phyloP scores from a whole-genome alignment of 192 early-diverging fungal species.

The Kappamyces sp. region DNA sequence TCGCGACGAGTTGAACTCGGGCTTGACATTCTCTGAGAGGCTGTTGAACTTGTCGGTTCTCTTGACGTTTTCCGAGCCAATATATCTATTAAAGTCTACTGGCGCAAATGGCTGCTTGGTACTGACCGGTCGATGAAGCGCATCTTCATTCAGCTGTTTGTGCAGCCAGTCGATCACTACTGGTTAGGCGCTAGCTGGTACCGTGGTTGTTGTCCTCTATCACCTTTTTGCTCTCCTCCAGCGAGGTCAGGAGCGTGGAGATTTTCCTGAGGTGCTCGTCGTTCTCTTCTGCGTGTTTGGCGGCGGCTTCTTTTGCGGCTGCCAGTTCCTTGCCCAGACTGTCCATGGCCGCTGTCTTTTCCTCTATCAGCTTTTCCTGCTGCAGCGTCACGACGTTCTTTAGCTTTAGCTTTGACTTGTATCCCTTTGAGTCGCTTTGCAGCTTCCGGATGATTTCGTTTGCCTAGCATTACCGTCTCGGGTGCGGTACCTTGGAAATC shows the following conservation, averaged over 20 bases:
- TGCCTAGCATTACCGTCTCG: slow-evolving; percentile 29
- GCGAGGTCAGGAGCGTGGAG: slow-evolving; percentile 25
- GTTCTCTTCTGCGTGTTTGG: slow-evolving; percentile 16
- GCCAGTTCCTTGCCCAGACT: slow-evolving; percentile 35
- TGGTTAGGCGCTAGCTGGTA: slow-evolving; percentile 7
- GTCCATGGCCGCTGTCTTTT: slow-evolving; percentile 30
- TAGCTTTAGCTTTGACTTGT: slow-evolving; percentile 49
- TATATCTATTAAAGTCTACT: slow-evolving; percentile 1
- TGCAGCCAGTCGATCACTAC: slow-evolving; percentile 61
- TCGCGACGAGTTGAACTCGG: no score
- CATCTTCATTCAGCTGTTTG: slow-evolving; percentile 58
- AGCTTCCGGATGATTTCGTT: slow-evolving; percentile 56
- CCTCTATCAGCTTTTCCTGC: slow-evolving; percentile 54
- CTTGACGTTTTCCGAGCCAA: no score
- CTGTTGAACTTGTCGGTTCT: no score
- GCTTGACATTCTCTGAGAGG: no score
- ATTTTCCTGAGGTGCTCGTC: slow-evolving; percentile 11
- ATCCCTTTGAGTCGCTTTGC: slow-evolving; percentile 42
- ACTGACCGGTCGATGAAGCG: slow-evolving; percentile 31
- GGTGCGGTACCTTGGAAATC: slow-evolving; percentile 32
- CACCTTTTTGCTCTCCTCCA: slow-evolving; percentile 44
- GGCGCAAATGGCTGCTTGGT: background rate
- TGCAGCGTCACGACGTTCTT: slow-evolving; percentile 55
- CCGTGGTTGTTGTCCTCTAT: slow-evolving; percentile 55
- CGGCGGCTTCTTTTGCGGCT: slow-evolving; percentile 21